A percentile compares a stretch with the other conserved stretches of the same genome.
phyloP scores from a whole-genome alignment of 139 green algal genomes.

The Tetraselmis striata region DNA sequence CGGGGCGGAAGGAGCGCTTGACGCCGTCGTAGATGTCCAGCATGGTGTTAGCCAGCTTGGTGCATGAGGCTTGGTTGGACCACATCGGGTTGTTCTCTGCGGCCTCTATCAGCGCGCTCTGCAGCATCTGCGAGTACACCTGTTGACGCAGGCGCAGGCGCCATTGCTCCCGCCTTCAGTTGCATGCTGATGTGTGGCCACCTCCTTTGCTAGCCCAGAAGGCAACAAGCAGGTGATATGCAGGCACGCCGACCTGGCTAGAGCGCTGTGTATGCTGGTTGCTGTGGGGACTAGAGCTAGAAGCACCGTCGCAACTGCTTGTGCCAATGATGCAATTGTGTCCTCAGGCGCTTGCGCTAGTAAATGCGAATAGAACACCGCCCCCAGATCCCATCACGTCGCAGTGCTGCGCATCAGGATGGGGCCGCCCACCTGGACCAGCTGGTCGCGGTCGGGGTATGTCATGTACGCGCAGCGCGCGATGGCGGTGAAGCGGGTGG shows the following conservation, averaged over 20 bases:
- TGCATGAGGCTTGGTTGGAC: background rate
- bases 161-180: background rate
- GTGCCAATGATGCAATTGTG: too few species aligned
- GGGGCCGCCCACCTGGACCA: constrained; percentile 12
- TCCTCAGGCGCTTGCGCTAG: too few species aligned
- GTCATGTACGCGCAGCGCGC: constrained; percentile 43
- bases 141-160: too few species aligned
- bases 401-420: background rate
- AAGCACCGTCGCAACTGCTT: too few species aligned
- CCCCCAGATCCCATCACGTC: too few species aligned
- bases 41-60: constrained; percentile 39
- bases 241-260: too few species aligned
- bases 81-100: constrained; percentile 12
- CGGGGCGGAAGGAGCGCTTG: constrained; percentile 19
- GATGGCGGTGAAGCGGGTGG: constrained; percentile 53
- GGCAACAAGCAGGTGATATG: too few species aligned
- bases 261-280: too few species aligned
- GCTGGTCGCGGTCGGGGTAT: constrained; percentile 35
- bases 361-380: too few species aligned
- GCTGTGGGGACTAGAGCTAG: too few species aligned
- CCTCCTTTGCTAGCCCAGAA: too few species aligned
- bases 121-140: background rate
- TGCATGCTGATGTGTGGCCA: too few species aligned
- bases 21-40: constrained; percentile 46
- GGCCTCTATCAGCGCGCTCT: background rate